A percentile compares a stretch with the other conserved stretches of the same genome.
Evolutionary conservation across 2,329 filamentous ascomycete species (phyloP).

Genomic region (Myriosclerotinia scirpicola): DNA sequence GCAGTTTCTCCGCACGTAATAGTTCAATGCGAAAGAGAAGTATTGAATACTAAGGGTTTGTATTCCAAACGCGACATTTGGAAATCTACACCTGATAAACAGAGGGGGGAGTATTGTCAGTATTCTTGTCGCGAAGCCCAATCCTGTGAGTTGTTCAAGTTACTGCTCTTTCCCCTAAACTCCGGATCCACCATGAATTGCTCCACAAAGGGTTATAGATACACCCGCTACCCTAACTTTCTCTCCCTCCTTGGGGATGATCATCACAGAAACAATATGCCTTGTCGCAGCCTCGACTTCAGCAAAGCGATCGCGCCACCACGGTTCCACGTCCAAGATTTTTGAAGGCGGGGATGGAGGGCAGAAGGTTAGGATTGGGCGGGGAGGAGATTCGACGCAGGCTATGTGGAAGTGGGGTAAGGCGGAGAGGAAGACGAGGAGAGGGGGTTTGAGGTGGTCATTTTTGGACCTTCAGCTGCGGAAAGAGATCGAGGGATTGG

Average conservation of each 20-base stretch:
- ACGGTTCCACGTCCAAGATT: background rate
- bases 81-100: background rate
- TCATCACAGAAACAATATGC: background rate
- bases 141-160: background rate
- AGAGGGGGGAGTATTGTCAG: background rate
- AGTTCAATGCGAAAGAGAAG: background rate
- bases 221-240: background rate
- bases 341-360: background rate
- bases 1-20: background rate
- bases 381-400: background rate
- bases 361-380: constrained; percentile 2
- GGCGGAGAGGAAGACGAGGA: background rate
- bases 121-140: background rate
- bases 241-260: background rate
- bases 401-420: background rate
- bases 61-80: background rate
- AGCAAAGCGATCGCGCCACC: background rate
- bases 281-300: background rate
- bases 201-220: constrained; percentile 45
- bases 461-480: background rate
- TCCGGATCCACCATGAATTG: constrained; percentile 57
- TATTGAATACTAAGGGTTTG: no score
- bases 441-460: background rate
- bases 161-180: constrained; percentile 34
- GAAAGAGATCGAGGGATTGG: background rate